Base-by-base conservation (phyloP, 306 rosid species). In the Luffa aegyptiaca region DNA sequence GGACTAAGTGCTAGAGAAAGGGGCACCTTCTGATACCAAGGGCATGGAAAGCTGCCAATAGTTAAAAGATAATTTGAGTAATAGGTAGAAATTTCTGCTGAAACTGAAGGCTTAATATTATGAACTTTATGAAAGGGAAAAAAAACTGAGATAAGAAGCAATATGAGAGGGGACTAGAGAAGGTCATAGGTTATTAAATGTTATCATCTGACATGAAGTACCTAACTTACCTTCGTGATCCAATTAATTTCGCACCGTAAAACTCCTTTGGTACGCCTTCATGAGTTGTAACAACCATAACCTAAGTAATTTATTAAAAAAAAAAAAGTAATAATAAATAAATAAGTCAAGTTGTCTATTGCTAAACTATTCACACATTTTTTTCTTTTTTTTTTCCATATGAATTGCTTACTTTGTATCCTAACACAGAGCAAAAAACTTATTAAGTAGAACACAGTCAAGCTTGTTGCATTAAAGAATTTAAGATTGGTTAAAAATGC, bases 1-100 rank as follows among this genome's bases (percentile, higher is more conserved):
- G 99, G 99, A 90, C 99, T 96, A 78, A 96, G 94, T 73, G 99
- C 99, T 55, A 96, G 89, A 71, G 99, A 96, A 82, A 96, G 98
- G 63, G 99, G 99, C 41, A 96, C 99, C 75, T 96, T 93, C 84
- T 93, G 92, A 88, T 96, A 96, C 94, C 72, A 93, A 75, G 99
- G 99, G 76, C 69, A 84, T 33, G 99, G 99, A 80, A 96, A 96
- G 88, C 99, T 96, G 94, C 83, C 83, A 53, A 72, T 5, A 35
- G 79, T 55, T 78, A 51, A 20, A 20, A 81, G 70, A 80, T 62
- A 14, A 62, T 52, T 61, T 65, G 46, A 33, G 72, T 51, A 66
- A 59, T 58, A 13, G 9, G 4, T 4, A 55, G 49, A n/a, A 13
- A 5, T 55, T 75, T 73, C 41, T 41, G 52, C 16, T 5, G 10